Base-by-base conservation (phyloP, 306 rosid genomes). In the Trichosanthes truncata region DNA sequence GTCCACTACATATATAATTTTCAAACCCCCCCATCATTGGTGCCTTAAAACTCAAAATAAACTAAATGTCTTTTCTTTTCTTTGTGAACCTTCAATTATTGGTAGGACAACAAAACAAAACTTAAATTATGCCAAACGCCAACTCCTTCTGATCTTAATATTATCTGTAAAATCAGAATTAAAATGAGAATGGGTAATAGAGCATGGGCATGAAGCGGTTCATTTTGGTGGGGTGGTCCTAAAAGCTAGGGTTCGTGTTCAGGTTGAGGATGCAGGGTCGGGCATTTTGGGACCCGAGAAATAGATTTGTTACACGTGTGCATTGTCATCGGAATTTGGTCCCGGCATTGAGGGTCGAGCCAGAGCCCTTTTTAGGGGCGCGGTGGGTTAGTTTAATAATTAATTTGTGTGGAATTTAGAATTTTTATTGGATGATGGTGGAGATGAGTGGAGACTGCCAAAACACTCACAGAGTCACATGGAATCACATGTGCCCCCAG, bases 331-430 rank as follows among this genome's bases (percentile, higher is more conserved):
- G 63, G 76, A 57, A 82, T 65, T 78, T 79, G 90, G 88, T 84
- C 90, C 89, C 90, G 38, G 72, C 87, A 84, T 84, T 78, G 84
- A 84, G 87, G 90, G 88, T 77, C 79, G 85, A 75, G 82, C 3
- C 9, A 76, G 83, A 75, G 82, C 3, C 9, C 20, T 17, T 20
- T 6, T 18, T 29, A 61, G 21, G 29, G 29, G 21, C 12, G 13
- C n/a, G 62, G 20, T 52, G 59, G 59, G 6, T 13, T 52, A 5
- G 57, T 52, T 23, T 56, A 43, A 43, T 43, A n/a, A n/a, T n/a
- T n/a, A n/a, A n/a, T 8, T 43, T 52, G 57, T 3, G 13, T n/a
- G 38, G 68, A 61, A 60, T 60, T 60, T 17, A 12, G 17, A 46
- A 46, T 46, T 46, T 46, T 14, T 3, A 33, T 62, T 25, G 17